Conservation (phyloP, 1,139 yeast species). For the Sugiyamaella novakii region DNA sequence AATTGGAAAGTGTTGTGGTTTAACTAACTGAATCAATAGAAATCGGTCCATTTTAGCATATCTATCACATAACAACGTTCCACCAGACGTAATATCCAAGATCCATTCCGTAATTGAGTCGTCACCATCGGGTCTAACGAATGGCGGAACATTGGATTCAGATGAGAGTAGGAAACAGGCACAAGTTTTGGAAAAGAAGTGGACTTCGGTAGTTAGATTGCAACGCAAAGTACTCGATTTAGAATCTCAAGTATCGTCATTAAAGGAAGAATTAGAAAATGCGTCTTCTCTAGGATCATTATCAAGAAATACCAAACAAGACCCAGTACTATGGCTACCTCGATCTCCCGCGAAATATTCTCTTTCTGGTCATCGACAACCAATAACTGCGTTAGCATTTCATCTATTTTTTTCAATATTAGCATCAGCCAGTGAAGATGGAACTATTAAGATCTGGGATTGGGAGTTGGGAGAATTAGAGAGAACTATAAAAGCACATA, state of each 20-base stretch:
- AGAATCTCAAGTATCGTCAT: constrained; percentile 46
- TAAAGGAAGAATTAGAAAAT: constrained; percentile 51
- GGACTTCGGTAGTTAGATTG: constrained; percentile 82
- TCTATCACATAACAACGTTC: constrained; percentile 30
- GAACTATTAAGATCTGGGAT: constrained; percentile 76
- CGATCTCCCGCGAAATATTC: constrained; percentile 49
- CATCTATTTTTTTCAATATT: constrained; percentile 74
- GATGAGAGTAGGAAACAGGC: constrained; percentile 24
- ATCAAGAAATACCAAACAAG: constrained; percentile 37
- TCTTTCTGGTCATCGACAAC: constrained; percentile 59
- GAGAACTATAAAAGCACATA: constrained; percentile 71
- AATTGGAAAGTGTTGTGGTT: too few species aligned
- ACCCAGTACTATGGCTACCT: constrained; percentile 67
- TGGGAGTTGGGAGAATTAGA: constrained; percentile 70
- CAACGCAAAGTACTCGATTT: constrained; percentile 72
- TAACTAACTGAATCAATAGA: constrained; percentile 21
- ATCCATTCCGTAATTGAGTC: constrained; percentile 7
- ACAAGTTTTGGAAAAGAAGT: constrained; percentile 69
- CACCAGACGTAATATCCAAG: constrained; percentile 19
- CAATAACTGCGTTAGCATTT: constrained; percentile 64
- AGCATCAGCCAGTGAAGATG: constrained; percentile 73
- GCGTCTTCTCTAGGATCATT: constrained; percentile 5
- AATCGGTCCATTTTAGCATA: constrained; percentile 40
- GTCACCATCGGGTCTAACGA: neutral
- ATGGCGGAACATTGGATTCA: constrained; percentile 3